Percentiles rank a stretch among this genome's conserved stretches.
These are phyloP conservation scores for Phyllosticta citriasiana DNA, from an alignment of 2,329 filamentous ascomycete genomes.

Conservation along the genomic window DNA sequence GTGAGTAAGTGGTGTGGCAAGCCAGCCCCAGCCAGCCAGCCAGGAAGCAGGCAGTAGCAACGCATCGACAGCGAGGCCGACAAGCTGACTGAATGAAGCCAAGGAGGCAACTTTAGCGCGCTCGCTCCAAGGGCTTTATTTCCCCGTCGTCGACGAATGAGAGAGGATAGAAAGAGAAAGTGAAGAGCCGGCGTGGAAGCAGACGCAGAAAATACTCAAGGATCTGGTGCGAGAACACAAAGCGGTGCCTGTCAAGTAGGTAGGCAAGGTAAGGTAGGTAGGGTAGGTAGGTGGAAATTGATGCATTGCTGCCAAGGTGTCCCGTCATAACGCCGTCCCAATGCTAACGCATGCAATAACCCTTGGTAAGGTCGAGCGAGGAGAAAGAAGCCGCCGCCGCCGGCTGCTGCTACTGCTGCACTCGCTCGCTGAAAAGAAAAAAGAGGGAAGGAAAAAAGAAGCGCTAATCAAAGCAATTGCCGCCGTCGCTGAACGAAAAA, in stretches of 20 bases:
- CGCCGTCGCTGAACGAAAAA: not conserved
- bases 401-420: not conserved
- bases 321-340: not conserved
- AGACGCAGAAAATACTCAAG: not conserved
- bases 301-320: not conserved
- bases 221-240: not conserved
- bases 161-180: not conserved
- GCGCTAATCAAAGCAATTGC: not conserved
- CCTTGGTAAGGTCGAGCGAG: not conserved
- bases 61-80: too few relatives aligned
- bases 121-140: not conserved
- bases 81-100: too few relatives aligned
- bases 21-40: not conserved
- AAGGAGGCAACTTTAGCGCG: not conserved
- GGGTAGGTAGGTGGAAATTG: not conserved
- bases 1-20: too few relatives aligned
- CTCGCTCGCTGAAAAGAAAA: not conserved
- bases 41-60: not conserved
- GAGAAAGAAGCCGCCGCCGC: not conserved
- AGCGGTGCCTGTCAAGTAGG: too few relatives aligned
- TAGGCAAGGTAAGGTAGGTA: not conserved
- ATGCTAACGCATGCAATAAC: not conserved
- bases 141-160: not conserved
- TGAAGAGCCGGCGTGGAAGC: not conserved
- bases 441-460: not conserved